These are phyloP conservation scores for Mortierella sp. DNA, from an alignment of 371 early-diverging fungal genomes.

Conservation along the genomic window DNA sequence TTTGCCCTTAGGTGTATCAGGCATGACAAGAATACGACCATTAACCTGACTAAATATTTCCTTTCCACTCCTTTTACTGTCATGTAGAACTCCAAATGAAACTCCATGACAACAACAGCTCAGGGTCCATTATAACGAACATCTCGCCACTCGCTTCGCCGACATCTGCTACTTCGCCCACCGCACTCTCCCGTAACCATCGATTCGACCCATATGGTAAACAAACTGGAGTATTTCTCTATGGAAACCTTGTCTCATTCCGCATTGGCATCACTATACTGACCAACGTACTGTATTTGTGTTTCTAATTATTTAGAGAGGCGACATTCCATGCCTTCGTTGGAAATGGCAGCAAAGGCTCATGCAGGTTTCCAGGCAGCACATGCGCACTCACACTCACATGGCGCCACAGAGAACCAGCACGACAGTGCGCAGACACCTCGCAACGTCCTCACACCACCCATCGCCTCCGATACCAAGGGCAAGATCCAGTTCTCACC, in stretches of 20 bases:
- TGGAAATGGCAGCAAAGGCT: conserved; percentile 31
- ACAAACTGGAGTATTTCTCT: not conserved
- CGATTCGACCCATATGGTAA: conserved; percentile 56
- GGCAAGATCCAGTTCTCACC: conserved; percentile 32
- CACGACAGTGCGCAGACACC: conserved; percentile 12
- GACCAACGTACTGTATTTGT: not conserved
- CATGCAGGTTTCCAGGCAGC: conserved; percentile 23
- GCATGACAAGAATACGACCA: not conserved
- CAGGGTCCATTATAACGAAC: conserved; percentile 13
- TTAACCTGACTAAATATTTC: not conserved
- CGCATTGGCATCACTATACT: not conserved
- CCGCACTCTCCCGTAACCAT: conserved; percentile 17
- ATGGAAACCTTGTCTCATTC: not conserved
- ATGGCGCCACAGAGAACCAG: conserved; percentile 3
- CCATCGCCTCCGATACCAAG: conserved; percentile 37
- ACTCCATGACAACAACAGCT: conserved; percentile 22
- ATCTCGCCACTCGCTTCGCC: conserved; percentile 47
- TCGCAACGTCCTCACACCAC: conserved; percentile 27
- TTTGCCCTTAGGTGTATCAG: not conserved
- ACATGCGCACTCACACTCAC: conserved; percentile 20
- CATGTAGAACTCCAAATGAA: conserved; percentile 54
- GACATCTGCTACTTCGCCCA: conserved; percentile 33
- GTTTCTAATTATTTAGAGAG: conserved; percentile 24
- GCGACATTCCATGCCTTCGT: conserved; percentile 53
- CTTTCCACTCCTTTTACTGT: not conserved